Base-by-base conservation (phyloP, 2,329 filamentous ascomycete species). In the Conoideocrella luteorostrata region DNA sequence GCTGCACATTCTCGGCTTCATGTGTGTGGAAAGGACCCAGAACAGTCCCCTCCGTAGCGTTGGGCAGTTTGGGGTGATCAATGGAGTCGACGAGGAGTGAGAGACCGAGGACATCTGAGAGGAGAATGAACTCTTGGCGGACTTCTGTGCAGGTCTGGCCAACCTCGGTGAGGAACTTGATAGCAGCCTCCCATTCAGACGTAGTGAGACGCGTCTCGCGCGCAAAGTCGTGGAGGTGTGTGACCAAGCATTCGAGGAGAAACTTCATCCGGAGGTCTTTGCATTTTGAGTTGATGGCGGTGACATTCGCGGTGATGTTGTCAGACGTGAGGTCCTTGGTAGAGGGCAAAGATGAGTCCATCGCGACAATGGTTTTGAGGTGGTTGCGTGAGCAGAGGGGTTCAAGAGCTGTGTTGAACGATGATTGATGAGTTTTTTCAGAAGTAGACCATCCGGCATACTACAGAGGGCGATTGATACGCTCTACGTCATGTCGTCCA, bases 1-100 rank as follows among this genome's bases (percentile, higher is more conserved):
- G 64, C 2, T 61, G 47, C 5, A 73, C 64, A 2, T 58, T 45
- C 11, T 77, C 67, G 2, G 84, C 84, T 52, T 88, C 83, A 56
- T 86, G 81, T 0, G 82, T 86, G 65, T 89, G 84, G 67, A 88
- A 88, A n/a, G 85, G 86, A 0, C 86, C 85, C 0, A 89, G 72
- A n/a, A 90, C 82, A 1, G 84, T 86, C 47, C 85, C 83, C 64
- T 89, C 83, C 11, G 86, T 89, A 32, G 74, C 74, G 39, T 69
- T 62, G 2, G 74, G 53, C 0, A 82, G 84, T 61, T 88, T 88
- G 4, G 86, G 86, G 61, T 88, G 84, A 62, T 87, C 80, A 62
- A 89, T 88, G 44, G 75, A 74, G 65, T 89, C 85, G 50, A 89
- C 80, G 5, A 89, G 76, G 42, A 88, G 73, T 6, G 82, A 87